Base-by-base conservation (phyloP, 228 moss, liverwort and hornwort species). In the Sphagnum magellanicum region DNA sequence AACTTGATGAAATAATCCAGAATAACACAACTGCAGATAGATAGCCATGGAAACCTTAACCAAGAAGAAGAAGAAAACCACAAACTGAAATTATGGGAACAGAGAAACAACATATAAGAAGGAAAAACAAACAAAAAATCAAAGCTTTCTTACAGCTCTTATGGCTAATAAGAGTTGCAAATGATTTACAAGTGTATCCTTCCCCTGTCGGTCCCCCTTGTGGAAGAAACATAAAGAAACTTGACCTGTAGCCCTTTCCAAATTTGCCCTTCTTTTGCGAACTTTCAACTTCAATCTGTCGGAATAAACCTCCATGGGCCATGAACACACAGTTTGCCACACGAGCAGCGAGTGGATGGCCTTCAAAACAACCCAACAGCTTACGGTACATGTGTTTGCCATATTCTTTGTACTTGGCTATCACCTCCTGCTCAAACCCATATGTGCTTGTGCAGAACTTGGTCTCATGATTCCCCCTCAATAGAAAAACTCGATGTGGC, bases 401-500 rank as follows among this genome's bases (percentile, higher is more conserved):
- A 52, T 85, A 71, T 5, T 91, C 93, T 8, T 89, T 91, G 68
- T 90, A 98, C 70, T 98, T 98, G 10, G 85, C 82, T 83, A 89
- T 82, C 55, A 98, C 87, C 63, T 98, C 98, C 71, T 93, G 91
- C 82, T 98, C 93, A 59, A 98, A 98, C 13, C 98, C 98, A 67
- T 98, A 98, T 0, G 93, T 90, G 65, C 93, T 92, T 9, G 98
- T 98, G 76, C 98, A 98, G 60, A 91, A 98, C 77, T 91, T 98
- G 59, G 98, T 98, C 83, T 98, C 98, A 59, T 98, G 98, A 73
- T 98, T 98, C 16, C 98, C 98, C 13, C 98, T 87, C 68, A 98
- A 74, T 55, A 98, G 80, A 65, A 90, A 92, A 14, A 98, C 90
- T 3, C 92, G 88, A 63, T 98, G 83, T 16, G 98, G 98, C 49